These are phyloP conservation scores for Ceratobasidium theobromae DNA, from an alignment of 1,284 basidiomycete genomes.

Conservation along the genomic window DNA sequence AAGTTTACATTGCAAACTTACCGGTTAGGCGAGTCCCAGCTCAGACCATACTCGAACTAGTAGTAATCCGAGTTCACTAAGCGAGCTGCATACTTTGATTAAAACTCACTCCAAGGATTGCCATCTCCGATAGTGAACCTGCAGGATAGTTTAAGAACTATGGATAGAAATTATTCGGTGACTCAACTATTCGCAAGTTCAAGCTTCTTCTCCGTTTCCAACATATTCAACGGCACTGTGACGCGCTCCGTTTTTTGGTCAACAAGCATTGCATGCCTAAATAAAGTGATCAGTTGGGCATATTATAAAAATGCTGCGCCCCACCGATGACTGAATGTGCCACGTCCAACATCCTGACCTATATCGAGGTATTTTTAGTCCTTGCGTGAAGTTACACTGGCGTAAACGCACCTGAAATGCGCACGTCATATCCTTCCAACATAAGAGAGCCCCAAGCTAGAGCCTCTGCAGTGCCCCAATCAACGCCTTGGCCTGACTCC, in stretches of 20 bases:
- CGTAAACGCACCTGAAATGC: constrained; percentile 18
- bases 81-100: neutral
- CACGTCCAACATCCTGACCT: constrained; percentile 87
- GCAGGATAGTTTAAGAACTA: neutral
- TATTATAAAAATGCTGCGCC: constrained; percentile 30
- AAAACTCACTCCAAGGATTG: constrained; percentile 70
- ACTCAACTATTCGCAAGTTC: constrained; percentile 82
- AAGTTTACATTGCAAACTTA: neutral
- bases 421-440: constrained; percentile 27
- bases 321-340: constrained; percentile 84
- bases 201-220: constrained; percentile 62
- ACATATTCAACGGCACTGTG: constrained; percentile 70
- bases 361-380: constrained; percentile 81
- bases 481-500: constrained; percentile 68
- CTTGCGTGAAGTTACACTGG: constrained; percentile 72
- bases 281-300: neutral
- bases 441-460: constrained; percentile 24
- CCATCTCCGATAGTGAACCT: constrained; percentile 86
- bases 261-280: constrained; percentile 84
- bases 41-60: constrained; percentile 84
- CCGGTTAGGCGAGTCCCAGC: constrained; percentile 72
- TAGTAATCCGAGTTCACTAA: neutral
- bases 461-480: constrained; percentile 85
- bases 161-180: neutral
- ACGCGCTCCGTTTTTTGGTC: constrained; percentile 80